Base-by-base conservation (phyloP, 73 alveolate species). In the Durusdinium trenchii region DNA sequence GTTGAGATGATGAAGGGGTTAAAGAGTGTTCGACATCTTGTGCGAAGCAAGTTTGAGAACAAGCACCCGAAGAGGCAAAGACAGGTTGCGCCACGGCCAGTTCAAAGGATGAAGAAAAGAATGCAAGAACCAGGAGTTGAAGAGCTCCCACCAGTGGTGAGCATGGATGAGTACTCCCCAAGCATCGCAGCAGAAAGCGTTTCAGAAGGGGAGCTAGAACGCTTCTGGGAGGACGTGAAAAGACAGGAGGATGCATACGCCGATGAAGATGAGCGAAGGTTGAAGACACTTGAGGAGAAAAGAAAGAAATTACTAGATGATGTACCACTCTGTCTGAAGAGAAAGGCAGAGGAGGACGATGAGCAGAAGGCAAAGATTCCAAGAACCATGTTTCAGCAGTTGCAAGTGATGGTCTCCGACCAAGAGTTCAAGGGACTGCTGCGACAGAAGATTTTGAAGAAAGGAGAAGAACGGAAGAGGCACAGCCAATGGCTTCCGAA, bases 401-500 rank as follows among this genome's bases (percentile, higher is more conserved):
- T 7, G 97, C 16, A n/a, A n/a, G 40, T 91, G 46, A 36, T 91
- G 93, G 5, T 83, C 0, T 86, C 97, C 9, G 89, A 46, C 3
- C 35, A 86, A 1, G 87, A 48, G 30, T 42, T 40, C 57, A 40
- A 54, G 2, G 73, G 69, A 32, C 61, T 91, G n/a, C 43, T 62
- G 0, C 45, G 42, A 1, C 30, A 42, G 9, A 36, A 43, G 50
- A 2, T 47, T 20, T 0, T 3, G 26, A 81, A 30, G 47, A 3
- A 3, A 4, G 85, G 85, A 2, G 28, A 9, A 1, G 90, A 45
- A 3, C 6, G 32, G 26, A 45, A 30, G 0, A 1, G 57, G 1
- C 1, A 43, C 43, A 90, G 48, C 30, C 87, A 90, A 35, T 90
- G 96, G 96, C 47, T 90, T 40, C 42, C 87, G 1, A 1, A 75